Percentiles rank a stretch among this genome's conserved stretches.
Conservation (phyloP, 1,139 yeast species). For the Suhomyces atakaporum region DNA sequence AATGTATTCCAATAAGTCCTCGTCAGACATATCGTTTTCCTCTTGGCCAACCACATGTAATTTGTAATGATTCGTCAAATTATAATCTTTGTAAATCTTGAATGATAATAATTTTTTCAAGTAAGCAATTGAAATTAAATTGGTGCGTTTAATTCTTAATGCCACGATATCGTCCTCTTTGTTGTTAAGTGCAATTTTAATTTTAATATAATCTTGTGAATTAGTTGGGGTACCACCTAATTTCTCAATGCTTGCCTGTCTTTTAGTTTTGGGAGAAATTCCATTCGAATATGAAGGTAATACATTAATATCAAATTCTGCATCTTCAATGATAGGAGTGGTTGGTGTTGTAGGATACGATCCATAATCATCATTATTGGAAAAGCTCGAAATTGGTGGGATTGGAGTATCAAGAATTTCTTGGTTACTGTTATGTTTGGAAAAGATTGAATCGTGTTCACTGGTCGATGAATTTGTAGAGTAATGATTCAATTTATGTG, state of each 20-base stretch:
- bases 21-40: constrained; percentile 19
- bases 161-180: constrained; percentile 37
- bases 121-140: constrained; percentile 31
- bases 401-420: constrained; percentile 7
- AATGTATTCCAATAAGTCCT: constrained; percentile 27
- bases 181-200: constrained; percentile 35
- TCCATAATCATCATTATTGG: constrained; percentile 7
- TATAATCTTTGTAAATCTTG: constrained; percentile 38
- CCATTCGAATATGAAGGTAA: constrained; percentile 5
- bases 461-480: constrained; percentile 13
- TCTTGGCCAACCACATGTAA: constrained; percentile 20
- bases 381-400: constrained; percentile 3
- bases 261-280: constrained; percentile 3
- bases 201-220: constrained; percentile 27
- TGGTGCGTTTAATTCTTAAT: constrained; percentile 28
- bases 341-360: constrained; percentile 22
- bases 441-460: constrained; percentile 22
- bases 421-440: constrained; percentile 6
- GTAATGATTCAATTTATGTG: constrained; percentile 8
- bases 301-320: constrained; percentile 11
- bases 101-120: constrained; percentile 34
- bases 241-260: no score
- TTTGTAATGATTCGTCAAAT: constrained; percentile 32
- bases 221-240: constrained; percentile 4
- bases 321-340: constrained; percentile 23